Percentiles rank a stretch among this genome's conserved stretches.
Evolutionary conservation across 164 flowering plant genomes (phyloP).

Genomic region (Kalanchoe fedtschenkoi): DNA sequence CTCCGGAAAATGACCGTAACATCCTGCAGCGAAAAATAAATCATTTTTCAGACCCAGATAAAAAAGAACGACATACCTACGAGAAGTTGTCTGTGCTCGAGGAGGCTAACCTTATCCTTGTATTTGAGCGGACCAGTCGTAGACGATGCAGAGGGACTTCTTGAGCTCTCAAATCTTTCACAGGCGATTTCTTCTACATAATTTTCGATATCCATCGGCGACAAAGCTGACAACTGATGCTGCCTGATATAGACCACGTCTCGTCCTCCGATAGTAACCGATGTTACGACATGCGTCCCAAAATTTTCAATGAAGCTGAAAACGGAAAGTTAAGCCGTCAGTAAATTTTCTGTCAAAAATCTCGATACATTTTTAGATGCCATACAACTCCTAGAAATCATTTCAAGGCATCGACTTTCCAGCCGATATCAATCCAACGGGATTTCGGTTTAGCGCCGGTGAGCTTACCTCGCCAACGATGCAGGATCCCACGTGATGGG

Average conservation of each 20-base stretch:
- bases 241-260: conserved; percentile 74
- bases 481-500: conserved; percentile 92
- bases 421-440: too few relatives aligned
- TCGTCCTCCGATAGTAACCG: conserved; percentile 79
- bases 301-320: conserved; percentile 80
- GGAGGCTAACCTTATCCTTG: conserved; percentile 75
- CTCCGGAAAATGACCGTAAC: conserved; percentile 70
- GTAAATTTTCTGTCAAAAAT: too few relatives aligned
- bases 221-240: conserved; percentile 54
- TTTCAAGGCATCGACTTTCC: too few relatives aligned
- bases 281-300: conserved; percentile 78
- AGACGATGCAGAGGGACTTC: too few relatives aligned
- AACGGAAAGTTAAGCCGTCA: too few relatives aligned
- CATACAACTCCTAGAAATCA: too few relatives aligned
- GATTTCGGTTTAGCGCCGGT: too few relatives aligned
- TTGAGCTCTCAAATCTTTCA: too few relatives aligned
- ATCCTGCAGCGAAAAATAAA: conserved; percentile 48
- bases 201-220: conserved; percentile 54
- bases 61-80: background rate
- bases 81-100: too few relatives aligned
- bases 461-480: conserved; percentile 87
- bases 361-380: too few relatives aligned
- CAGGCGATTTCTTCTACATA: conserved; percentile 67
- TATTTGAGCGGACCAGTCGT: conserved; percentile 52
- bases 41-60: background rate